phyloP scores from a whole-genome alignment of 2,329 filamentous ascomycete species.

The Metarhizium sp. region DNA sequence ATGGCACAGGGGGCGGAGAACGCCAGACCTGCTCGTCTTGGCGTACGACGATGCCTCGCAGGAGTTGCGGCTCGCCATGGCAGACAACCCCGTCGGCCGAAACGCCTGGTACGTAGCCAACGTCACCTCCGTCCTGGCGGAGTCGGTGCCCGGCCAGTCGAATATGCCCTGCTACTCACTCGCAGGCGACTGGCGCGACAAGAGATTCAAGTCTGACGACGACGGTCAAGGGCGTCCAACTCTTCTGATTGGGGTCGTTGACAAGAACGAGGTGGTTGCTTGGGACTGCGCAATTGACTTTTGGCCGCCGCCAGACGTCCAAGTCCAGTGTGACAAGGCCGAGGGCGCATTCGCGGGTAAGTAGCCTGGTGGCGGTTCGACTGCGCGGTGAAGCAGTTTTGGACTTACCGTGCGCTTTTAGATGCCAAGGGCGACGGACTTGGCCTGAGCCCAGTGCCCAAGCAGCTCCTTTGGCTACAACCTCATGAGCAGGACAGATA shows the following conservation, averaged over 20 bases:
- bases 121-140: conserved; percentile 6
- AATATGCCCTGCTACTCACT: conserved; percentile 10
- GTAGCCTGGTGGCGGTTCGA: not conserved
- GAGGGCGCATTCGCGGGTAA: conserved; percentile 9
- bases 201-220: not conserved
- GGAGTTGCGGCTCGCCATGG: conserved; percentile 11
- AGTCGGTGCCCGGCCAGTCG: conserved; percentile 7
- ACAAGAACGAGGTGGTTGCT: conserved; percentile 6
- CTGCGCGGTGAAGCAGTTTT: not conserved
- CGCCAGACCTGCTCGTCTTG: conserved; percentile 7
- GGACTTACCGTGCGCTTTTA: conserved; percentile 1
- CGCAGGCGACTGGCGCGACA: conserved; percentile 10
- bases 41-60: conserved; percentile 9
- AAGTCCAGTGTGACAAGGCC: conserved; percentile 8
- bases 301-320: conserved; percentile 6
- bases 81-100: conserved; percentile 6
- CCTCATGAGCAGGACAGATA: not conserved
- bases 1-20: conserved; percentile 10
- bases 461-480: conserved; percentile 11
- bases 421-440: conserved; percentile 7
- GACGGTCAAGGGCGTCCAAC: not conserved
- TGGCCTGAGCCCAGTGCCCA: conserved; percentile 1
- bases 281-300: conserved; percentile 12
- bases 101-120: conserved; percentile 8
- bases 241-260: conserved; percentile 11